A percentile compares a stretch with the other conserved stretches of the same genome.
Conservation (phyloP, 257 asterid species). For the Solanum rostratum region DNA sequence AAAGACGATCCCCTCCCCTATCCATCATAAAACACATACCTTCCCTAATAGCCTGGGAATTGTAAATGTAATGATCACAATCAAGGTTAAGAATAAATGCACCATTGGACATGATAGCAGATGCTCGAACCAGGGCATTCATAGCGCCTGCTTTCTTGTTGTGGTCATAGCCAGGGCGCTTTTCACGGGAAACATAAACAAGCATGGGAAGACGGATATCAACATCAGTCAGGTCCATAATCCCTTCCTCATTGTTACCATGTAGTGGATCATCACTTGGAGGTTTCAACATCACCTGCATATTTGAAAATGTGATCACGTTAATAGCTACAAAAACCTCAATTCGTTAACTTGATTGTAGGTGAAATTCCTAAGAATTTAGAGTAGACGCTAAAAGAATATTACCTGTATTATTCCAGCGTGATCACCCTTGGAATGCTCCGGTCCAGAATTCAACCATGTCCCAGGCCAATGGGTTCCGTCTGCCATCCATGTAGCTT, state of each 20-base stretch:
- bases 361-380: neutral
- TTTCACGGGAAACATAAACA: constrained; percentile 72
- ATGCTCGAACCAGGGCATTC: constrained; percentile 77
- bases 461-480: constrained; percentile 91
- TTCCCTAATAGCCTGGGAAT: constrained; percentile 67
- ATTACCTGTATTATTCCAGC: constrained; percentile 76
- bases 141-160: constrained; percentile 81
- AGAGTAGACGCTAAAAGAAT: neutral
- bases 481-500: constrained; percentile 83
- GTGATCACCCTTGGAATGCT: constrained; percentile 65
- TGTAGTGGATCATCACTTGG: constrained; percentile 65
- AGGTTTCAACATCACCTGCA: constrained; percentile 74
- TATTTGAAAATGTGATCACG: neutral
- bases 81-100: constrained; percentile 74
- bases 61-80: constrained; percentile 64
- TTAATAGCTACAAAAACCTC: constrained; percentile 14
- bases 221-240: constrained; percentile 37
- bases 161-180: constrained; percentile 76
- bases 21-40: constrained; percentile 89
- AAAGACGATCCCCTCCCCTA: constrained; percentile 60
- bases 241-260: constrained; percentile 36
- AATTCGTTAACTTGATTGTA: neutral
- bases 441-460: constrained; percentile 42
- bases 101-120: constrained; percentile 76
- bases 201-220: constrained; percentile 79